Conservation (phyloP, 345 rosid species). For the Camelina neglecta region DNA sequence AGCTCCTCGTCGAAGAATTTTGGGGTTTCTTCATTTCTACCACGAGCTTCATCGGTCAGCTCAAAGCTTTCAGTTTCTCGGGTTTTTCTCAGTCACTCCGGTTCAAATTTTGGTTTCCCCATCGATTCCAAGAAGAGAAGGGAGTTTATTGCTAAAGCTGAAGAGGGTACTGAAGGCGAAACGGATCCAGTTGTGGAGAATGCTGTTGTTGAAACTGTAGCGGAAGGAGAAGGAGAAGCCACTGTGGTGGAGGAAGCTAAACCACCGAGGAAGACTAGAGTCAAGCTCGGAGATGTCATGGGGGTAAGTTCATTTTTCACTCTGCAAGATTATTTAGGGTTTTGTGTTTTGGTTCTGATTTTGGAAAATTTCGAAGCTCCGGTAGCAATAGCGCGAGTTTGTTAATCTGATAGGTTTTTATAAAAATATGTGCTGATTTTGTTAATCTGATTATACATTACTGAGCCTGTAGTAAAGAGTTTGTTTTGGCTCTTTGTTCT, state of each 20-base stretch:
- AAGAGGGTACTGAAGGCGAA: slow-evolving; percentile 50
- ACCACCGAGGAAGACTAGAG: slow-evolving; percentile 40
- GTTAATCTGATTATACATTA: slow-evolving; percentile 11
- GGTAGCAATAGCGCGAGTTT: no score
- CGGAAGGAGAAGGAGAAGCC: slow-evolving; percentile 41
- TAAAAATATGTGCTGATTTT: background rate
- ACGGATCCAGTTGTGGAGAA: slow-evolving; percentile 44
- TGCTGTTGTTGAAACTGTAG: slow-evolving; percentile 33
- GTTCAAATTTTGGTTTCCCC: slow-evolving; percentile 42
- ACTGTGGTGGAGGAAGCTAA: slow-evolving; percentile 49
- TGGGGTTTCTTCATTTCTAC: slow-evolving; percentile 51
- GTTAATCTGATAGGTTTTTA: background rate
- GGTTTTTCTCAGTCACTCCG: slow-evolving; percentile 39
- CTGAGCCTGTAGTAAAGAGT: background rate
- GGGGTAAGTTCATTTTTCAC: slow-evolving; percentile 28
- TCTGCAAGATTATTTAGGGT: background rate
- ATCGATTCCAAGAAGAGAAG: slow-evolving; percentile 45
- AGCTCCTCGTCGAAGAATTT: slow-evolving; percentile 46
- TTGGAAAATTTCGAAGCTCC: no score
- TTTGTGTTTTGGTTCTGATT: slow-evolving; percentile 9
- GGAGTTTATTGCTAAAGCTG: slow-evolving; percentile 63
- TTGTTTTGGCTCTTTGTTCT: slow-evolving; percentile 9
- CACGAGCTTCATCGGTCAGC: slow-evolving; percentile 38
- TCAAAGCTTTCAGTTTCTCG: slow-evolving; percentile 41
- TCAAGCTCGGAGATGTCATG: slow-evolving; percentile 43